Base-by-base conservation (phyloP, 352 stramenopile species). In the Globisporangium splendens region DNA sequence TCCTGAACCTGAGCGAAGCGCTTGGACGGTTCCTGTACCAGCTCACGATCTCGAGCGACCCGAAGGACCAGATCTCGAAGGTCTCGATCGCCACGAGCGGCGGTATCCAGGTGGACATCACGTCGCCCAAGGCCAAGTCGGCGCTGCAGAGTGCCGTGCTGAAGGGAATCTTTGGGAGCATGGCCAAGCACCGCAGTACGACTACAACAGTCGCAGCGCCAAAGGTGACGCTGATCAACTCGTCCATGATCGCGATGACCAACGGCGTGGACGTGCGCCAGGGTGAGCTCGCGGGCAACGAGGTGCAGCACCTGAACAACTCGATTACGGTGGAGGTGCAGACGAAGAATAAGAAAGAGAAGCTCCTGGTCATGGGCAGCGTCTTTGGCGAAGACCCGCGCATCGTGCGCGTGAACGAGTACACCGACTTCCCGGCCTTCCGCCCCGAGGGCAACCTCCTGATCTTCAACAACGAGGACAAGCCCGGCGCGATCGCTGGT, bases 391-490 rank as follows among this genome's bases (percentile, higher is more conserved):
- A 91, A 46, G 84, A 94, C 46, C 82, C 82, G 24, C 80, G 82
- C 56, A 66, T 94, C 53, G 84, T 94, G 55, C 76, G 75, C 54
- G 78, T 94, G 52, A 86, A 90, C 56, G 82, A 90, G 51, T 92
- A 92, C 70, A 89, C 78, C 12, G 81, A 94, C 65, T 94, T 94
- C 47, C 84, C 84, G 7, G 79, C 82, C 2, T 94, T 94, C 73
- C 83, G 81, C 0, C 84, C 84, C 5, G 62, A 85, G 46, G 84
- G 84, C 22, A 94, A 91, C 61, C 56, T 94, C 44, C 68, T 94
- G 38, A 70, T 92, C 20, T 92, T 94, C 65, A 88, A 88, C 69
- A 94, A 94, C 68, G 66, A 92, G 50, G 84, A 94, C 66, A 76
- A 77, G 24, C 84, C 84, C 8, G 84, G 84, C 54, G 84, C 83